Conservation (phyloP, 2,329 filamentous ascomycete species). For the Pseudopyrenochaeta lycopersici region DNA sequence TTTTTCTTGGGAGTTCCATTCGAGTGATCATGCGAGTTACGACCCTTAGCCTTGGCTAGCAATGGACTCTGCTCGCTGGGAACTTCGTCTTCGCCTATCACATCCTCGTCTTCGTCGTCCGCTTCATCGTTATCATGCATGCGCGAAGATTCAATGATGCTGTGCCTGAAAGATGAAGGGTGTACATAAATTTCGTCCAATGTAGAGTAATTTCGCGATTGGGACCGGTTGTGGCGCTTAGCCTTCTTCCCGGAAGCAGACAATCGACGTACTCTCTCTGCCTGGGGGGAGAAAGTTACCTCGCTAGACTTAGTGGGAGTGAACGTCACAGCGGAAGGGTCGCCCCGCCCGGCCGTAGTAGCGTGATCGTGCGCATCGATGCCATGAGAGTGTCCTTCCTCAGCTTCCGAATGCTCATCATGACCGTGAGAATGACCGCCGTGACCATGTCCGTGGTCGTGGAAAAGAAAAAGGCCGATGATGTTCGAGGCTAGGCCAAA, state of each 20-base stretch:
- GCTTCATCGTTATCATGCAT: constrained; percentile 63
- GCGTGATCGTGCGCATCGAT: constrained; percentile 56
- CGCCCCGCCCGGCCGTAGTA: constrained; percentile 66
- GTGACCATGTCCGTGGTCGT: constrained; percentile 89
- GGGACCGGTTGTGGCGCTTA: constrained; percentile 70
- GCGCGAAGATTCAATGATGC: constrained; percentile 86
- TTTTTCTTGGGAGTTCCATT: constrained; percentile 35
- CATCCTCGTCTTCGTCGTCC: constrained; percentile 64
- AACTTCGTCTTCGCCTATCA: constrained; percentile 50
- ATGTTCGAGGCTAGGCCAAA: constrained; percentile 89
- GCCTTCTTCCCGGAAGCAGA: constrained; percentile 42
- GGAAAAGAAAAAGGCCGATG: constrained; percentile 87
- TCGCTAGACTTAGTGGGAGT: constrained; percentile 26
- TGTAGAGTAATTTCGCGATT: constrained; percentile 60
- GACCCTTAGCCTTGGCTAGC: constrained; percentile 44
- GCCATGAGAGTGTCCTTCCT: constrained; percentile 60
- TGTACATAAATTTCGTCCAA: constrained; percentile 82
- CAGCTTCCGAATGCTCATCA: constrained; percentile 56
- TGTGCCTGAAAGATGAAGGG: constrained; percentile 88
- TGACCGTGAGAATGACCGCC: constrained; percentile 64
- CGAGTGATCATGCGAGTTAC: constrained; percentile 20
- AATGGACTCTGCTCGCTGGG: constrained; percentile 51
- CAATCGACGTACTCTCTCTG: constrained; percentile 27
- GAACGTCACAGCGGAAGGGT: constrained; percentile 49
- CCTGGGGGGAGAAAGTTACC: constrained; percentile 17